Conservation (phyloP, 2,329 filamentous ascomycete genomes). For the Salinomyces thailandicus region DNA sequence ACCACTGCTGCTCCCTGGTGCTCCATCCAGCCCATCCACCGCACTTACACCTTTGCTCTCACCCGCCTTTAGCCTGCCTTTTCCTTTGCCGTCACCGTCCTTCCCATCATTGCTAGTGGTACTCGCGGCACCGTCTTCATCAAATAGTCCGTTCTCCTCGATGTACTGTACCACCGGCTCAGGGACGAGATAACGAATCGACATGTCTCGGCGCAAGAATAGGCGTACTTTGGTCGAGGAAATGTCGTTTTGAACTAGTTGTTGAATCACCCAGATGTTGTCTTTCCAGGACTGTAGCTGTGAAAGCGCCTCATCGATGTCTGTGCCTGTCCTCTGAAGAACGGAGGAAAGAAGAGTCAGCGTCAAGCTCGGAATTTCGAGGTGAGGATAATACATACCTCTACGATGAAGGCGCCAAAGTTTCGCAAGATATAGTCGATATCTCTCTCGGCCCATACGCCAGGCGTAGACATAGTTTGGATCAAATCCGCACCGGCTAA, state of each 20-base stretch:
- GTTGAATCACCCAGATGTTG: conserved; percentile 79
- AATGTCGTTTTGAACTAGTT: conserved; percentile 78
- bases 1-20: neutral
- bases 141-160: conserved; percentile 28
- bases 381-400: conserved; percentile 19
- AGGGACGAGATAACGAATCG: conserved; percentile 66
- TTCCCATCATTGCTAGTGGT: neutral
- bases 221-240: conserved; percentile 74
- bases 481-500: conserved; percentile 57
- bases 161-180: conserved; percentile 56
- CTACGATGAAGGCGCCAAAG: conserved; percentile 72
- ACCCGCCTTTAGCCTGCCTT: neutral
- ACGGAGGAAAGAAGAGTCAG: conserved; percentile 67
- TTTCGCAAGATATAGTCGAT: conserved; percentile 76
- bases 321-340: conserved; percentile 66
- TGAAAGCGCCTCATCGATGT: conserved; percentile 79
- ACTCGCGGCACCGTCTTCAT: conserved; percentile 25
- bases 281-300: conserved; percentile 71
- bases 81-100: neutral
- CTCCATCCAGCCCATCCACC: neutral
- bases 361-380: conserved; percentile 49
- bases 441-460: conserved; percentile 74
- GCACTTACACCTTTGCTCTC: neutral
- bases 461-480: conserved; percentile 42
- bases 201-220: conserved; percentile 69